phyloP scores from a whole-genome alignment of 768 basidiomycete species.

The Dentipellis fragilis region DNA sequence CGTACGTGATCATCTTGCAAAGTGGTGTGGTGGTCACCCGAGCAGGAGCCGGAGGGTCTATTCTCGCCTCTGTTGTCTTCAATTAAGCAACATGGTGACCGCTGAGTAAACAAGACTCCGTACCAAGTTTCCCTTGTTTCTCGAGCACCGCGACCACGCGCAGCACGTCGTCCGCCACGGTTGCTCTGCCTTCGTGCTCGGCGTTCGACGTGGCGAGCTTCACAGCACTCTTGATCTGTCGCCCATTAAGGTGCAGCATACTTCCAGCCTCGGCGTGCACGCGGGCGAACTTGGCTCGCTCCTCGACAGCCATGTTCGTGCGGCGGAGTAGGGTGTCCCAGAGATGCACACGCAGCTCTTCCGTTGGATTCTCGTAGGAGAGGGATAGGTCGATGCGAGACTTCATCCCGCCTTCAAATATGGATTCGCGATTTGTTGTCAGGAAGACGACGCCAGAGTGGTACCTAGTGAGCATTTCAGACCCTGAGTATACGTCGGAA shows the following conservation, averaged over 20 bases:
- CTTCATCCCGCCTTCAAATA: constrained; percentile 26
- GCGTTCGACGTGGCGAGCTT: constrained; percentile 15
- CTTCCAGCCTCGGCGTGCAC: constrained; percentile 6
- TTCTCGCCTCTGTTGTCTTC: too few species aligned
- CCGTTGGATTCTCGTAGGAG: constrained; percentile 11
- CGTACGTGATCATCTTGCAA: too few species aligned
- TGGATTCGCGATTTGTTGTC: constrained; percentile 23
- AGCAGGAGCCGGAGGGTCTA: too few species aligned
- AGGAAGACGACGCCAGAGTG: constrained; percentile 27
- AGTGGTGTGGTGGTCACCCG: too few species aligned
- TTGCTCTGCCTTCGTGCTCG: background rate
- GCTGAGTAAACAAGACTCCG: too few species aligned
- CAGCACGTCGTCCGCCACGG: too few species aligned
- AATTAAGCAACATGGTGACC: too few species aligned
- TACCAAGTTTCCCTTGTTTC: too few species aligned
- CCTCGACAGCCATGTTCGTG: constrained; percentile 2
- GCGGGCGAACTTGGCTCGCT: background rate
- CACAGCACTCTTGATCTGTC: constrained; percentile 18
- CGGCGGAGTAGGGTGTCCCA: constrained; percentile 15
- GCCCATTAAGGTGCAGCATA: constrained; percentile 11
- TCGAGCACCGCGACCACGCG: too few species aligned
- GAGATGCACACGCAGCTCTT: constrained; percentile 8
- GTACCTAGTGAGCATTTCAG: too few species aligned
- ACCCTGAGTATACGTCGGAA: too few species aligned
- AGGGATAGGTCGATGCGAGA: constrained; percentile 12